Evolutionary conservation across 306 rosid genomes (phyloP), one percentile per base, ranked within the genome.

Genomic region (Calophaca sinica): DNA sequence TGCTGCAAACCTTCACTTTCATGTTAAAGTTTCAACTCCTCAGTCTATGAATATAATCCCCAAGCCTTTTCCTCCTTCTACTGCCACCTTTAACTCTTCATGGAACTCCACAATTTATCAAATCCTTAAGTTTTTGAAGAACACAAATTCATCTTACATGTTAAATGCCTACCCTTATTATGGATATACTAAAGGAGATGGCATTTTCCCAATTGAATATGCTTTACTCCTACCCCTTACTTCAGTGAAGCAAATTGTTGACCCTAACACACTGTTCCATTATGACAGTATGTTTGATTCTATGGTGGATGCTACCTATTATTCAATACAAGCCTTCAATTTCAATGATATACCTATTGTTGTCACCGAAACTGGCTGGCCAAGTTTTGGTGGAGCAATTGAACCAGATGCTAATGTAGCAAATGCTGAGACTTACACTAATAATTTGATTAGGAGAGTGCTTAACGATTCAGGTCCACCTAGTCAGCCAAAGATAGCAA

Each of bases 291-390:
- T 93, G 97, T 91, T 91, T 83, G 98, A 93, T 81, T 94, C 98
- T 14, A 89, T 89, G 97, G 97, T 91, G 64, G 98, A 94, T 68
- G 97, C 98, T 49, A 73, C 94, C 53, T 94, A 91, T 68, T 91
- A 88, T 79, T 89, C 97, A 4, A 89, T 91, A 3, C 88, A 84
- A 0, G 96, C 87, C 28, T 78, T 92, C 70, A 90, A 87, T 62
- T 89, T 91, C 79, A 72, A 92, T 32, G 76, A 86, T 41, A 91
- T 91, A 77, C 89, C 97, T 0, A 38, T 94, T 58, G 83, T 91
- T 67, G 94, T 94, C 51, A 89, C 97, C 0, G 98, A 91, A 87
- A 76, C 93, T 20, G 98, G 98, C 13, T 94, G 97, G 97, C 97
- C 98, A 2, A 85, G 75, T 78, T 73, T 87, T 70, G 98, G 98